Conservation (phyloP, 495 filamentous ascomycete genomes). For the Tuber melanosporum region DNA sequence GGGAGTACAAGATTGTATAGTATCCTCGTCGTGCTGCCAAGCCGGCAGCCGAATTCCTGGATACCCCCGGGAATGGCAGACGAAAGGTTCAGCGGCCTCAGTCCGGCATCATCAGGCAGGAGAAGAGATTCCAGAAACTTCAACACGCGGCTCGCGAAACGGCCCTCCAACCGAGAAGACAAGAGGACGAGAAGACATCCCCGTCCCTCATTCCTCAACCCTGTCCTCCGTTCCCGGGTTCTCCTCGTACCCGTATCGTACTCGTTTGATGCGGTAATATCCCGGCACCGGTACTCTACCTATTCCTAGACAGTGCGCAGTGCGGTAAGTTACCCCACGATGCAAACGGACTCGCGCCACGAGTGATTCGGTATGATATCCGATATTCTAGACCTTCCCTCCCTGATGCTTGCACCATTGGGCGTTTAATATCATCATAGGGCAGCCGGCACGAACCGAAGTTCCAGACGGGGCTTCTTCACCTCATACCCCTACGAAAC, state of each 20-base stretch:
- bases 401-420: not conserved
- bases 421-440: not conserved
- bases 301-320: not conserved
- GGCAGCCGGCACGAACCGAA: not conserved
- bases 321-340: not conserved
- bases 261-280: not conserved
- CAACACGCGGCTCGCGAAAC: not conserved
- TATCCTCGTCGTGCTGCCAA: too few species aligned
- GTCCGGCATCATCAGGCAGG: too few species aligned
- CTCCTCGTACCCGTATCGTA: not conserved
- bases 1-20: too few species aligned
- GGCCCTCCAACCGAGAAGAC: not conserved
- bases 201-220: too few species aligned
- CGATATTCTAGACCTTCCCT: not conserved
- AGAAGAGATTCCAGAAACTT: not conserved
- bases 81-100: too few species aligned
- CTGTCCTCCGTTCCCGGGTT: not conserved
- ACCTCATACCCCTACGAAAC: not conserved
- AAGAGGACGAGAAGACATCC: not conserved
- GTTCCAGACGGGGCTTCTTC: not conserved
- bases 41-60: too few species aligned
- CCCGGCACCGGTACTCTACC: not conserved
- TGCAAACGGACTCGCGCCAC: not conserved
- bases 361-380: not conserved
- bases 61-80: too few species aligned